Percentiles rank a stretch among this genome's conserved stretches.
Evolutionary conservation across 1,284 basidiomycete species (phyloP).

Genomic region (Fistulina hepatica): DNA sequence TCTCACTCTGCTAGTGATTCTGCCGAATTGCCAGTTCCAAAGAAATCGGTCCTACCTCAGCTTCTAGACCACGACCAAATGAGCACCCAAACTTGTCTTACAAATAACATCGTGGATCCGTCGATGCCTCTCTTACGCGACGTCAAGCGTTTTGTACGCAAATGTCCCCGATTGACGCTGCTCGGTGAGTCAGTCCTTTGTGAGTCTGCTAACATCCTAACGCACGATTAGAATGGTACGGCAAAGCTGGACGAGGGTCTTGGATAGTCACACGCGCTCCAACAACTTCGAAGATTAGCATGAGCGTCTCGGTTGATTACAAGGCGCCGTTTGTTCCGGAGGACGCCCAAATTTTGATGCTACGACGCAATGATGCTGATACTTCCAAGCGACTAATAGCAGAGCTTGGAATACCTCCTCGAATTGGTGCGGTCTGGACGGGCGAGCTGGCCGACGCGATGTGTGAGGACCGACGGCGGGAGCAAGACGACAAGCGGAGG

Average conservation of each 20-base stretch:
- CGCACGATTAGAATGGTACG: constrained; percentile 24
- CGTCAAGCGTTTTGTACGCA: constrained; percentile 27
- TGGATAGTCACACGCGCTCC: constrained; percentile 22
- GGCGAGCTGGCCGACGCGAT: constrained; percentile 22
- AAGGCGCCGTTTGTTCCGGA: constrained; percentile 16
- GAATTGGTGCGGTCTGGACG: constrained; percentile 22
- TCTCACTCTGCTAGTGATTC: constrained; percentile 6
- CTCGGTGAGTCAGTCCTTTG: constrained; percentile 18
- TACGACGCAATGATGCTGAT: constrained; percentile 6
- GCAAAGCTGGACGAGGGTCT: constrained; percentile 23
- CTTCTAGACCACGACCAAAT: constrained; percentile 19
- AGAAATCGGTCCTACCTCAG: constrained; percentile 21
- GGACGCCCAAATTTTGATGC: constrained; percentile 13
- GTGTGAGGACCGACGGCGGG: constrained; percentile 15
- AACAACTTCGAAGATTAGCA: constrained; percentile 20
- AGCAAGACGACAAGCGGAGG: constrained; percentile 14
- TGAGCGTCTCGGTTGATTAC: constrained; percentile 25
- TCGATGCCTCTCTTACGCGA: constrained; percentile 27
- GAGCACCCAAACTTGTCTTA: constrained; percentile 17
- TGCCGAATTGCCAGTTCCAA: constrained; percentile 17
- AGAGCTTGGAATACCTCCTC: constrained; percentile 15
- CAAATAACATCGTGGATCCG: constrained; percentile 18
- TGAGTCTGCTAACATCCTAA: constrained; percentile 2
- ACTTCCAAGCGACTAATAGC: constrained; percentile 12
- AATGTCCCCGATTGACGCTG: constrained; percentile 22